These are phyloP conservation scores for Tillandsia fasciculata DNA, from an alignment of 176 grass and related monocot genomes.

Conservation along the genomic window DNA sequence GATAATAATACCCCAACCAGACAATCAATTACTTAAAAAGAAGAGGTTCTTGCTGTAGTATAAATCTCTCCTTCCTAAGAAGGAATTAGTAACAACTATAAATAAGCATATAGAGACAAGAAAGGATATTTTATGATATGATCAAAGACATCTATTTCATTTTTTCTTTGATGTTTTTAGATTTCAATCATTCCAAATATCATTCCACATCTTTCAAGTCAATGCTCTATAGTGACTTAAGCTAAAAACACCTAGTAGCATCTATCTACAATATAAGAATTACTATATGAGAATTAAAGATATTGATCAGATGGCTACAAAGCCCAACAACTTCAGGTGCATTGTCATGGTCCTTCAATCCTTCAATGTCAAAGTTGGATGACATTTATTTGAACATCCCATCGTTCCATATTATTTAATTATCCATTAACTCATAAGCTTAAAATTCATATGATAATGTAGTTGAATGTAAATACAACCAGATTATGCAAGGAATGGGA, in stretches of 20 bases:
- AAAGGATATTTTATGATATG: too few relatives aligned
- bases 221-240: not conserved
- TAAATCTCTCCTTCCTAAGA: too few relatives aligned
- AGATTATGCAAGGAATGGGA: slow-evolving; percentile 1
- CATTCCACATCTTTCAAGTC: too few relatives aligned
- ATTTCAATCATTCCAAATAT: too few relatives aligned
- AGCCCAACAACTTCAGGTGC: not conserved
- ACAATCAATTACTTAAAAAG: too few relatives aligned
- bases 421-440: not conserved
- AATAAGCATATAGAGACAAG: too few relatives aligned
- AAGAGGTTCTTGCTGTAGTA: too few relatives aligned
- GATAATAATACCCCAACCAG: not conserved
- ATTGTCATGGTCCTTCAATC: not conserved
- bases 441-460: not conserved
- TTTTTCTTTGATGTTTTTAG: too few relatives aligned
- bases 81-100: too few relatives aligned
- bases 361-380: too few relatives aligned
- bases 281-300: not conserved
- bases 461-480: not conserved
- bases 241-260: not conserved
- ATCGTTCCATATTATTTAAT: not conserved
- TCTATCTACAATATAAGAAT: not conserved
- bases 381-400: not conserved
- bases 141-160: too few relatives aligned
- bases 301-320: not conserved